phyloP scores from a whole-genome alignment of 1,284 basidiomycete species.

The Polyporus tsugae region DNA sequence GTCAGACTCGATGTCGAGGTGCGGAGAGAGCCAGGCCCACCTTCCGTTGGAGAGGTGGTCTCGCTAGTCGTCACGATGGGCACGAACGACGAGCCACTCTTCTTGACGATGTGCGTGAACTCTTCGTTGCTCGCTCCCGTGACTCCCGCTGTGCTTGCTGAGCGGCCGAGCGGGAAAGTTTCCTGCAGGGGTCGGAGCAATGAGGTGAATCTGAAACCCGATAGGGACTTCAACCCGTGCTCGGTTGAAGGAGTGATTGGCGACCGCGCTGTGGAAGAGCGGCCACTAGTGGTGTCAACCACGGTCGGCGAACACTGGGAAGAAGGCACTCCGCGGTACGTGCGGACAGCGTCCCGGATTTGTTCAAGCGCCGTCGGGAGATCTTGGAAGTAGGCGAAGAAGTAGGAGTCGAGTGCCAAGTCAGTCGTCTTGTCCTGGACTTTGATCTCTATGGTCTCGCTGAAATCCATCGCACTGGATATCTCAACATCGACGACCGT shows the following conservation, averaged over 20 bases:
- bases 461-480: constrained; percentile 90
- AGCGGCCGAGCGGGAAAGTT: constrained; percentile 46
- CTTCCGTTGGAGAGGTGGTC: constrained; percentile 35
- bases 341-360: constrained; percentile 78
- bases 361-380: constrained; percentile 77
- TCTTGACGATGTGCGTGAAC: constrained; percentile 73
- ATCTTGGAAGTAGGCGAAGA: constrained; percentile 92
- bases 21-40: constrained; percentile 29
- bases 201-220: constrained; percentile 66
- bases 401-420: constrained; percentile 87
- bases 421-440: constrained; percentile 86
- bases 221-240: constrained; percentile 33
- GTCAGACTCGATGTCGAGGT: constrained; percentile 37
- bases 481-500: constrained; percentile 89
- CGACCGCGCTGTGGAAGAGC: constrained; percentile 41
- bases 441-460: constrained; percentile 93
- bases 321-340: constrained; percentile 56
- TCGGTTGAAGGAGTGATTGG: constrained; percentile 39
- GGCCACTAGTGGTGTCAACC: constrained; percentile 72
- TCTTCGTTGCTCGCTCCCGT: constrained; percentile 56
- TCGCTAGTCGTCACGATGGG: constrained; percentile 57
- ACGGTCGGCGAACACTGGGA: constrained; percentile 45
- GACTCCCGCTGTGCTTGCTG: constrained; percentile 44
- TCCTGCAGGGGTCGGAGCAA: constrained; percentile 74
- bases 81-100: constrained; percentile 63